These are phyloP conservation scores for Populus ilicifolia DNA, from an alignment of 345 rosid genomes.

Conservation along the genomic window DNA sequence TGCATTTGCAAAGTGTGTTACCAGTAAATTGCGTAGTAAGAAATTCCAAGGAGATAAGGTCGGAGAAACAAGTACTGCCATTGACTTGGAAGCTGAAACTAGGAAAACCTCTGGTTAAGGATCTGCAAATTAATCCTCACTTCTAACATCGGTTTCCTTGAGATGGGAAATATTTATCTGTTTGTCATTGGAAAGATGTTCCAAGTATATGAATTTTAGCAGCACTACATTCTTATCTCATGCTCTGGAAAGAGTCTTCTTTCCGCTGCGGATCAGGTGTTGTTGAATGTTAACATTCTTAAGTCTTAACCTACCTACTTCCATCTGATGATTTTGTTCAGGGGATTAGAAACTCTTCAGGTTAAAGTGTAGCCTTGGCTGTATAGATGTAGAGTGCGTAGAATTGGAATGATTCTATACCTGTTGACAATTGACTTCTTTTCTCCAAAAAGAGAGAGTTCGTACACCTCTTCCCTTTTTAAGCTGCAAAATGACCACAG, in stretches of 20 bases:
- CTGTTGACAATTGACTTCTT: background rate
- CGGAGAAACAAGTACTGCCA: constrained; percentile 25
- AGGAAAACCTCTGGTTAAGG: constrained; percentile 1
- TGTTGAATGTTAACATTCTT: background rate
- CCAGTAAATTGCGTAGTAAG: constrained; percentile 27
- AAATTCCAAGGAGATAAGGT: constrained; percentile 16
- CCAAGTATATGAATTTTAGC: background rate
- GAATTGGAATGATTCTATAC: background rate
- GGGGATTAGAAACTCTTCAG: background rate
- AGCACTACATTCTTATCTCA: background rate
- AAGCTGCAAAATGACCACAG: background rate
- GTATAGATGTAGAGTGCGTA: background rate
- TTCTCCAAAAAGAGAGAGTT: background rate
- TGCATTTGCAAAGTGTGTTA: constrained; percentile 67
- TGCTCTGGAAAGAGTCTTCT: background rate
- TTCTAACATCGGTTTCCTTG: background rate
- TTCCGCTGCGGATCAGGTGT: background rate
- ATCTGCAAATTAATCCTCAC: constrained; percentile 14
- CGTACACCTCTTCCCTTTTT: background rate
- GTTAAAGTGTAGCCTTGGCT: background rate
- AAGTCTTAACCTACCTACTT: background rate
- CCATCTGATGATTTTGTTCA: background rate
- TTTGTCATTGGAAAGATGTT: background rate
- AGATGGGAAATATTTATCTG: background rate
- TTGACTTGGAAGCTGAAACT: constrained; percentile 16